Evolutionary conservation across 2,329 filamentous ascomycete genomes (phyloP).

Genomic region (Keithomyces neogunnii): DNA sequence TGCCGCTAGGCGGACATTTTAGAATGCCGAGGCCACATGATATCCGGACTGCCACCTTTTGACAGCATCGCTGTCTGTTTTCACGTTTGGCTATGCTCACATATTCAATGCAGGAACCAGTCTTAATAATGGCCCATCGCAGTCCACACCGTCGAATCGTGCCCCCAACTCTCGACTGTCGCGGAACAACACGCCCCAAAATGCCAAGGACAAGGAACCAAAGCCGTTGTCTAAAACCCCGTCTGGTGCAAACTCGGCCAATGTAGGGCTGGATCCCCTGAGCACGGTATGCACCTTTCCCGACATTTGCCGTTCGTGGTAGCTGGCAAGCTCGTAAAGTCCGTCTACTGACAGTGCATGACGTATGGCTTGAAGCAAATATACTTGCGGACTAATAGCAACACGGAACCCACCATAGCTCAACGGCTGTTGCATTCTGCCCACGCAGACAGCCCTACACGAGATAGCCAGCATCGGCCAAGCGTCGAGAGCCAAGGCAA

Average conservation of each 20-base stretch:
- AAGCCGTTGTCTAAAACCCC: conserved; percentile 19
- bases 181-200: conserved; percentile 55
- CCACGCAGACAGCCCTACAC: conserved; percentile 42
- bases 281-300: conserved; percentile 23
- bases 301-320: background rate
- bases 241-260: conserved; percentile 15
- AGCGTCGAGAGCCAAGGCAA: conserved; percentile 34
- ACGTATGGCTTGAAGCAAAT: conserved; percentile 25
- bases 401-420: conserved; percentile 37
- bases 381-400: conserved; percentile 28
- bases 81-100: background rate
- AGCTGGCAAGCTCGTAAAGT: background rate
- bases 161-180: conserved; percentile 17
- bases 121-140: conserved; percentile 3
- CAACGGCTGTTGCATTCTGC: conserved; percentile 44
- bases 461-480: conserved; percentile 30
- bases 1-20: background rate
- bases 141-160: conserved; percentile 9
- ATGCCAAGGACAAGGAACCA: conserved; percentile 22
- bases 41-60: background rate
- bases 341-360: background rate
- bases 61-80: background rate
- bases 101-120: conserved; percentile 4
- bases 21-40: background rate
- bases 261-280: conserved; percentile 27